phyloP scores from a whole-genome alignment of 1,284 basidiomycete species.

The Quambalaria eucalypti region DNA sequence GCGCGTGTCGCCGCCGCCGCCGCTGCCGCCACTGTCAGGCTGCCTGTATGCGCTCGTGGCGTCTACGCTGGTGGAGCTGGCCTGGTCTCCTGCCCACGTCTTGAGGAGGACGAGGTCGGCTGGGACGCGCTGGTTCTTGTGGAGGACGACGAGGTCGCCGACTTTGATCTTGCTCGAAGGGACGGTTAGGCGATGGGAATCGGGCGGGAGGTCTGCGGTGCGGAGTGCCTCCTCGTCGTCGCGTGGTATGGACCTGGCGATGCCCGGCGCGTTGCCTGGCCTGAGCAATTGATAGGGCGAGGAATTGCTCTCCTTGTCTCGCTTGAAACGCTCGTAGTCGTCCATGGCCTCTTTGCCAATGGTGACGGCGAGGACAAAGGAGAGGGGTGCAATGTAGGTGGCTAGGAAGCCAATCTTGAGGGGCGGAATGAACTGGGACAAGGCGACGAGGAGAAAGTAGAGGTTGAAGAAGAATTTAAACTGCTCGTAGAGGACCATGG shows the following conservation, averaged over 20 bases:
- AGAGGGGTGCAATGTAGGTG: slow-evolving; percentile 91
- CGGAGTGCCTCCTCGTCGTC: not conserved
- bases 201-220: not conserved
- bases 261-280: not conserved
- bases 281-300: slow-evolving; percentile 71
- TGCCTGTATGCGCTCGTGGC: not conserved
- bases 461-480: slow-evolving; percentile 99
- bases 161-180: slow-evolving; percentile 83
- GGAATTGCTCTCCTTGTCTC: slow-evolving; percentile 90
- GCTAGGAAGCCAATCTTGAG: slow-evolving; percentile 96
- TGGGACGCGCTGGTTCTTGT: slow-evolving; percentile 95
- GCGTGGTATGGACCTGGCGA: no score
- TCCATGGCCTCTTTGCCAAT: slow-evolving; percentile 99
- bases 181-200: slow-evolving; percentile 10
- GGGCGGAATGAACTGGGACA: slow-evolving; percentile 90
- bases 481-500: slow-evolving; percentile 94
- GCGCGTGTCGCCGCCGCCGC: not conserved
- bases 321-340: slow-evolving; percentile 82
- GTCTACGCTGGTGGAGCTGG: not conserved
- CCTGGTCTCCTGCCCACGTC: slow-evolving; percentile 54
- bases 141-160: slow-evolving; percentile 80
- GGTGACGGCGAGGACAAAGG: slow-evolving; percentile 85
- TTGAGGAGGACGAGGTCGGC: slow-evolving; percentile 84
- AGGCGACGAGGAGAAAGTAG: slow-evolving; percentile 91
- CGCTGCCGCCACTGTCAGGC: not conserved